Evolutionary conservation across 1,284 basidiomycete genomes (phyloP).

Genomic region (Moniliella sp.): DNA sequence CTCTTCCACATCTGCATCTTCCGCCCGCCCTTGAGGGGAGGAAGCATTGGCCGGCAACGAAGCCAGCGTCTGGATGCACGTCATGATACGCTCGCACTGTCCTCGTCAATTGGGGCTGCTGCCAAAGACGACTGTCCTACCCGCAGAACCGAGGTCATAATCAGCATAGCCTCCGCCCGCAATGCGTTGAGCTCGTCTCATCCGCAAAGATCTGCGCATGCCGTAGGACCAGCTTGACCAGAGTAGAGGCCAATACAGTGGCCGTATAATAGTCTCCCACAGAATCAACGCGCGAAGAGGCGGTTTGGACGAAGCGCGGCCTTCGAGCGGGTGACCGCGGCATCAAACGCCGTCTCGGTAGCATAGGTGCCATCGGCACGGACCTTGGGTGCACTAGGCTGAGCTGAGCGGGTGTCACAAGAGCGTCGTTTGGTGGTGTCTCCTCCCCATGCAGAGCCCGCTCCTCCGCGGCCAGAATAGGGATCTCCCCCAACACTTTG

Average conservation of each 20-base stretch:
- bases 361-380: conserved; percentile 93
- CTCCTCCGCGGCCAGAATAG: conserved; percentile 54
- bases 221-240: conserved; percentile 77
- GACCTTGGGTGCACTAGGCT: conserved; percentile 43
- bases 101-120: conserved; percentile 81
- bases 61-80: conserved; percentile 76
- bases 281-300: conserved; percentile 76
- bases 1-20: conserved; percentile 42
- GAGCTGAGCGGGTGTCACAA: conserved; percentile 10
- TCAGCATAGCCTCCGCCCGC: conserved; percentile 84
- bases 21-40: conserved; percentile 3
- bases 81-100: conserved; percentile 91
- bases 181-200: conserved; percentile 43
- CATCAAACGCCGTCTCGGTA: conserved; percentile 72
- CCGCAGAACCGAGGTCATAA: conserved; percentile 89
- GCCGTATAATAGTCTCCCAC: conserved; percentile 95
- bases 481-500: conserved; percentile 77
- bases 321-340: conserved; percentile 43
- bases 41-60: conserved; percentile 15
- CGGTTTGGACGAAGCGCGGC: conserved; percentile 60
- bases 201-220: conserved; percentile 46
- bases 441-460: conserved; percentile 19
- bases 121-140: conserved; percentile 92
- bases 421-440: conserved; percentile 9
- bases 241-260: conserved; percentile 61